Evolutionary conservation across 2,329 filamentous ascomycete species (phyloP).

Genomic region (Colletotrichum cordylinicola): DNA sequence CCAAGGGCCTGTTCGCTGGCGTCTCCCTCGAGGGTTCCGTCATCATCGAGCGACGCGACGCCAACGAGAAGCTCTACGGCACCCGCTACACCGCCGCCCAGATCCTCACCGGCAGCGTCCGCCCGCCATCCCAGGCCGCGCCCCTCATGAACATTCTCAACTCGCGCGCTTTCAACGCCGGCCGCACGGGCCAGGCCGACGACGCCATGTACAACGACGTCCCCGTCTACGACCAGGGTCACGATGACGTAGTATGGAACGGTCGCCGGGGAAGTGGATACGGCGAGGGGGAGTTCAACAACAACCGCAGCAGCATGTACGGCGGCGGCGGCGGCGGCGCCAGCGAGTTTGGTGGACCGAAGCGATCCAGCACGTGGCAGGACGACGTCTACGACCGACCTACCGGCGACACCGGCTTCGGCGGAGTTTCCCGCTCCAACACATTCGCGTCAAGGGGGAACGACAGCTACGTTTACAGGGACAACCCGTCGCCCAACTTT

Average conservation of each 20-base stretch:
- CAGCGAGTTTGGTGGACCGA: conserved; percentile 61
- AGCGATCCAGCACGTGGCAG: conserved; percentile 74
- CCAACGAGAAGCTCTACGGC: conserved; percentile 95
- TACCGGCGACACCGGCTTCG: conserved; percentile 31
- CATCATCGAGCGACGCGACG: conserved; percentile 92
- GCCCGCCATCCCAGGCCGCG: conserved; percentile 80
- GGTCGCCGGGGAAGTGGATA: conserved; percentile 73
- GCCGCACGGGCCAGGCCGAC: conserved; percentile 45
- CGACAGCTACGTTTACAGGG: conserved; percentile 61
- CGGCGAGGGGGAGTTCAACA: conserved; percentile 63
- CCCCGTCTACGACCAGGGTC: conserved; percentile 83
- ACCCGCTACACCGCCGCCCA: conserved; percentile 81
- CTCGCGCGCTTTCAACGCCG: conserved; percentile 80
- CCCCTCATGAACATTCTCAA: conserved; percentile 86
- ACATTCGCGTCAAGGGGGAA: conserved; percentile 52
- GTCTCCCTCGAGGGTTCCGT: conserved; percentile 93
- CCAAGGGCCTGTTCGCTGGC: conserved; percentile 94
- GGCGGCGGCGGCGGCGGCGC: conserved; percentile 39
- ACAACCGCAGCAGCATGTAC: conserved; percentile 38
- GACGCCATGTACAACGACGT: conserved; percentile 91
- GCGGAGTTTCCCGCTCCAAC: conserved; percentile 52
- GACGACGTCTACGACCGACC: conserved; percentile 76
- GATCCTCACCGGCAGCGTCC: conserved; percentile 79
- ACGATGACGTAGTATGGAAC: conserved; percentile 87
- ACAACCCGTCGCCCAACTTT: conserved; percentile 35